Conservation (phyloP, 345 rosid species). For the Pelargonium nanum region DNA sequence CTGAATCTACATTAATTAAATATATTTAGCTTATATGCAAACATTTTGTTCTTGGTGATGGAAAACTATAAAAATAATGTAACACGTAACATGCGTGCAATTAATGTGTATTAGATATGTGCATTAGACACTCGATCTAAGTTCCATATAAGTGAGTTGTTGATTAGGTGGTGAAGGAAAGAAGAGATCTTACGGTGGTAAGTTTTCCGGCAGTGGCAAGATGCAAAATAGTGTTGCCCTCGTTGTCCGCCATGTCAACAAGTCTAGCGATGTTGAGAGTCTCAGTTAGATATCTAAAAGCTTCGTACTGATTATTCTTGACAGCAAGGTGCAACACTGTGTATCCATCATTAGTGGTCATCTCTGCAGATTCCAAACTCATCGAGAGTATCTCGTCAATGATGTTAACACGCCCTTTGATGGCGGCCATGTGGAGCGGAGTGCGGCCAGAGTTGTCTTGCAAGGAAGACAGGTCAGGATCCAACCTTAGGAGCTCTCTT, state of each 20-base stretch:
- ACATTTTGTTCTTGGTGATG: no score
- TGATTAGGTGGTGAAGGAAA: neutral
- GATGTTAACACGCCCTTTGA: constrained; percentile 36
- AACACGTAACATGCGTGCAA: no score
- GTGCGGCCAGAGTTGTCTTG: constrained; percentile 36
- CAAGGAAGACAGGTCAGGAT: constrained; percentile 20
- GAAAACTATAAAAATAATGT: no score
- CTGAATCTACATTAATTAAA: no score
- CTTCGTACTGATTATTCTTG: constrained; percentile 32
- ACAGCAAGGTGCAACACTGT: constrained; percentile 45
- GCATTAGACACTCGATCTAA: no score
- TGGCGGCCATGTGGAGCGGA: constrained; percentile 42
- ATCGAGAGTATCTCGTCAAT: constrained; percentile 30
- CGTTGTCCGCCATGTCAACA: constrained; percentile 23
- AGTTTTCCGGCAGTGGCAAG: constrained; percentile 39
- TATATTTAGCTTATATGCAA: no score
- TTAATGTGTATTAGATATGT: no score
- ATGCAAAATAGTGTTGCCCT: constrained; percentile 47
- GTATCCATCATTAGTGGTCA: constrained; percentile 29
- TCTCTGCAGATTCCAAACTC: constrained; percentile 21
- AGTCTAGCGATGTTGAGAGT: constrained; percentile 19
- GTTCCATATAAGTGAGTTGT: neutral
- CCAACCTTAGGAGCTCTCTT: constrained; percentile 28
- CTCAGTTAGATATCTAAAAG: constrained; percentile 30
- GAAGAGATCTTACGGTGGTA: constrained; percentile 17